These are phyloP conservation scores for Sporothrix protearum DNA, from an alignment of 2,329 filamentous ascomycete genomes.

Conservation along the genomic window DNA sequence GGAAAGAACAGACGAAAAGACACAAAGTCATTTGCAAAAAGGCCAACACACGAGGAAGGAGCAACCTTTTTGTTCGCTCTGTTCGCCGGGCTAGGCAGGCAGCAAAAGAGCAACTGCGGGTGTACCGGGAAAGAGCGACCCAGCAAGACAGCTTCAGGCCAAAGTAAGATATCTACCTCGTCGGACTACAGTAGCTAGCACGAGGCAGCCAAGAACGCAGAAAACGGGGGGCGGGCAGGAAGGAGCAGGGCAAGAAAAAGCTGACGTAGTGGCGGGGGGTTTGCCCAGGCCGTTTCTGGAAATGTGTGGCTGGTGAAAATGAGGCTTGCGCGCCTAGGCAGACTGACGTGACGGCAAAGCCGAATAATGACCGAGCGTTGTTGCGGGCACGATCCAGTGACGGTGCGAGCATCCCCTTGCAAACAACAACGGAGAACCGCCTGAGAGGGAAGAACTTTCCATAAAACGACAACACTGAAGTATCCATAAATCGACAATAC, in stretches of 20 bases:
- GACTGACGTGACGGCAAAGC: too few species aligned
- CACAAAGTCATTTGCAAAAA: not conserved
- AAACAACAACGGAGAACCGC: too few species aligned
- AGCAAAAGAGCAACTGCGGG: not conserved
- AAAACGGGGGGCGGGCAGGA: not conserved
- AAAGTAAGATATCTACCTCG: too few species aligned
- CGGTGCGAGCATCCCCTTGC: too few species aligned
- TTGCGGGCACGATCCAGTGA: too few species aligned
- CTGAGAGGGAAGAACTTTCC: too few species aligned
- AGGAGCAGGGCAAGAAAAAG: not conserved
- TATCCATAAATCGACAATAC: too few species aligned
- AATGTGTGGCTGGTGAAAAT: slow-evolving; percentile 21
- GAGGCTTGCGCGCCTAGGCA: slow-evolving; percentile 16
- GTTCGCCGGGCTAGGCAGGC: not conserved
- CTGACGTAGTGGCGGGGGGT: slow-evolving; percentile 22
- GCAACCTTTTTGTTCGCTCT: not conserved
- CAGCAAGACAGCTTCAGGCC: slow-evolving; percentile 2
- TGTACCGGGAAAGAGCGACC: not conserved
- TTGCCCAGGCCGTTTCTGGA: not conserved
- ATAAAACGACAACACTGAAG: too few species aligned
- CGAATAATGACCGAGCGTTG: too few species aligned
- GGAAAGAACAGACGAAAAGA: not conserved
- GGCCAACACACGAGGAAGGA: not conserved
- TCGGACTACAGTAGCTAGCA: too few species aligned
- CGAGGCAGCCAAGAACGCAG: not conserved